These are phyloP conservation scores for Raphanus hybrid DNA, from an alignment of 441 rosid species.

Conservation along the genomic window DNA sequence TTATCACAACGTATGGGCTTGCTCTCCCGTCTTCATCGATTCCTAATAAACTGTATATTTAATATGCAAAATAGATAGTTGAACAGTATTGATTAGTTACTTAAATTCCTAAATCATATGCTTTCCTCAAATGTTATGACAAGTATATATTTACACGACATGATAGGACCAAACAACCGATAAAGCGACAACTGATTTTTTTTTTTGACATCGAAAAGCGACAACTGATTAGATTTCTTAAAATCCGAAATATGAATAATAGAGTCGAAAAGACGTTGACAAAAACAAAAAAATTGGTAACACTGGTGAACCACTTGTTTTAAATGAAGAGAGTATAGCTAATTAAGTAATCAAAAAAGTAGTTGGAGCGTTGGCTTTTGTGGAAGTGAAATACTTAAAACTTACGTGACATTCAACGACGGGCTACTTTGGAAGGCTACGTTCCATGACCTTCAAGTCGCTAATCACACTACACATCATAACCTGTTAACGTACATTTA, in stretches of 20 bases:
- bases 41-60: not conserved
- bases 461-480: not conserved
- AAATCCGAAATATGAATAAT: not conserved
- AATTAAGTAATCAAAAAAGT: constrained; percentile 12
- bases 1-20: not conserved
- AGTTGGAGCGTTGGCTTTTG: constrained; percentile 21
- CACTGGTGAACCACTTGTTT: constrained; percentile 9
- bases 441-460: constrained; percentile 9
- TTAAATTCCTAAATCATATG: not conserved
- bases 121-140: not conserved
- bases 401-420: constrained; percentile 14
- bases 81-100: constrained; percentile 17
- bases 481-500: not conserved
- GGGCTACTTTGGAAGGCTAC: constrained; percentile 29
- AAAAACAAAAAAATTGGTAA: not conserved
- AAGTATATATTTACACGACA: not conserved
- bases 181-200: too few species aligned
- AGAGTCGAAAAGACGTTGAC: constrained; percentile 21
- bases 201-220: too few species aligned
- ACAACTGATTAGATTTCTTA: too few species aligned
- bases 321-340: constrained; percentile 4
- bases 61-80: constrained; percentile 7
- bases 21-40: constrained; percentile 19
- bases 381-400: too few species aligned
- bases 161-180: too few species aligned